Conservation (phyloP, 768 basidiomycete species). For the Hypsizygus marmoreus region DNA sequence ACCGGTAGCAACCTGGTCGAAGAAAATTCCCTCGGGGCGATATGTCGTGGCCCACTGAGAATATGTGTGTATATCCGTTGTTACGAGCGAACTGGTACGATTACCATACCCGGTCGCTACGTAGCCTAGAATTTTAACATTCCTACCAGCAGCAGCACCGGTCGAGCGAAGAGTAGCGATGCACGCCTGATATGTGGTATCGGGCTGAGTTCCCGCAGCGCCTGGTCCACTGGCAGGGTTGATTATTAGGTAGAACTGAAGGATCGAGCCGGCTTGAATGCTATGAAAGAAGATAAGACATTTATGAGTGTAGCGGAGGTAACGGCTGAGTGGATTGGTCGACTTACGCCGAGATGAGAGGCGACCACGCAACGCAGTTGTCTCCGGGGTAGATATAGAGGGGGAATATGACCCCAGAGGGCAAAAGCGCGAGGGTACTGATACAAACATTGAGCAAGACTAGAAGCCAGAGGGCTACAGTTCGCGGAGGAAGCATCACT, state of each 20-base stretch:
- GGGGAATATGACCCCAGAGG: slow-evolving; percentile 31
- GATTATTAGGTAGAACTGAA: slow-evolving; percentile 7
- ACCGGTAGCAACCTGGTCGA: slow-evolving; percentile 31
- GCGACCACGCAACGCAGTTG: slow-evolving; percentile 25
- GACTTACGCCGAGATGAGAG: slow-evolving; percentile 26
- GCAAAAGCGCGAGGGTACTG: slow-evolving; percentile 15
- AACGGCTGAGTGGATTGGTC: too few relatives aligned
- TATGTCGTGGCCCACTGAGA: slow-evolving; percentile 29
- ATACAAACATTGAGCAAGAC: slow-evolving; percentile 10
- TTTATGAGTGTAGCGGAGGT: too few relatives aligned
- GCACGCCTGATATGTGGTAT: background rate
- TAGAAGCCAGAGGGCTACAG: too few relatives aligned
- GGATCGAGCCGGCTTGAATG: slow-evolving; percentile 24
- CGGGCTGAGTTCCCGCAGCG: background rate
- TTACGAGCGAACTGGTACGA: slow-evolving; percentile 22
- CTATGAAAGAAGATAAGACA: slow-evolving; percentile 16
- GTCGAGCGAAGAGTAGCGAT: slow-evolving; percentile 18
- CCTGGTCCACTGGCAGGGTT: background rate
- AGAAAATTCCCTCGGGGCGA: slow-evolving; percentile 34
- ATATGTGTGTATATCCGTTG: slow-evolving; percentile 31
- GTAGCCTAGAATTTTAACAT: slow-evolving; percentile 34
- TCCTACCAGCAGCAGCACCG: slow-evolving; percentile 13
- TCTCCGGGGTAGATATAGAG: slow-evolving; percentile 32
- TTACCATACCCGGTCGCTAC: slow-evolving; percentile 27
- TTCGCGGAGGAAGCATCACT: too few relatives aligned